Evolutionary conservation across 371 early-diverging fungal species (phyloP).

Genomic region (Mucor sp.): DNA sequence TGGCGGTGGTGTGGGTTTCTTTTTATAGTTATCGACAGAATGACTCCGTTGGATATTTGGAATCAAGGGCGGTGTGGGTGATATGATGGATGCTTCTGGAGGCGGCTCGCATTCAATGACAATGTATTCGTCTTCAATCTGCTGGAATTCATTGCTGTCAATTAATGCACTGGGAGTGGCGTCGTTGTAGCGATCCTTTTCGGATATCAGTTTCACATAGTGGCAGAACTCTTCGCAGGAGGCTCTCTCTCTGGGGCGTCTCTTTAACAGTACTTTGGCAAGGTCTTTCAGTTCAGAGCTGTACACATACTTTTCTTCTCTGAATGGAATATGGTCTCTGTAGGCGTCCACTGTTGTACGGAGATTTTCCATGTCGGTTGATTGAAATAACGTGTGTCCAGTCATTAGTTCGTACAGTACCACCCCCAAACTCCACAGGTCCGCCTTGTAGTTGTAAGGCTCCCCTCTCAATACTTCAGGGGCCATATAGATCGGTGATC

Average conservation of each 20-base stretch:
- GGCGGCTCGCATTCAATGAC: background rate
- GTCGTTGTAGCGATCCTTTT: background rate
- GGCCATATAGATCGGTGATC: conserved; percentile 95
- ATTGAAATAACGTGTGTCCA: conserved; percentile 88
- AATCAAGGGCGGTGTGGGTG: background rate
- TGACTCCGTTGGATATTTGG: background rate
- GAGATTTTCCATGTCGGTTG: conserved; percentile 87
- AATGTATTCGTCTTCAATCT: conserved; percentile 7
- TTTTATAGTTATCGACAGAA: background rate
- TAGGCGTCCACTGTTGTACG: conserved; percentile 77
- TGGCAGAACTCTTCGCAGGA: conserved; percentile 88
- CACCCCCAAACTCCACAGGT: conserved; percentile 95
- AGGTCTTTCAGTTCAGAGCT: conserved; percentile 69
- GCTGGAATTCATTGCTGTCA: background rate
- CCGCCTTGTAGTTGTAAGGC: conserved; percentile 90
- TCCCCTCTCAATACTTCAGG: conserved; percentile 92
- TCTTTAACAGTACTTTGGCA: conserved; percentile 74
- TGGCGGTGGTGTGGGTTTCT: background rate
- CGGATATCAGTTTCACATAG: conserved; percentile 53
- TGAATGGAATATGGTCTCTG: conserved; percentile 78
- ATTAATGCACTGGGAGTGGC: background rate
- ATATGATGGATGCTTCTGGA: background rate
- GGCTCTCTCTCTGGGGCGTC: conserved; percentile 83
- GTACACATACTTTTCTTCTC: conserved; percentile 20
- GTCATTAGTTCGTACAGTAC: conserved; percentile 90